Base-by-base conservation (phyloP, 1,139 yeast species). In the Yarrowia galli region DNA sequence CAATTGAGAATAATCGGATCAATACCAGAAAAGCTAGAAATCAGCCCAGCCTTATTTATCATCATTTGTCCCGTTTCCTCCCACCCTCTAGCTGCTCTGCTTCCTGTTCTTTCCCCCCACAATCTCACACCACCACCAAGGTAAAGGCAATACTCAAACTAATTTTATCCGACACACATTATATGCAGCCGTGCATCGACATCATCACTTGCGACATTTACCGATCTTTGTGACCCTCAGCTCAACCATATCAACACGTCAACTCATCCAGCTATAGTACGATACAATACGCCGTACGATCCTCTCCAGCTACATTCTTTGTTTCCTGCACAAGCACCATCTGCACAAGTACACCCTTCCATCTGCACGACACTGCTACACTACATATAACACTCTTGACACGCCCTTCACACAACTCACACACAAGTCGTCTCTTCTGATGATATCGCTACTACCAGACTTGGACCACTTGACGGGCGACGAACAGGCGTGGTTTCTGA, bases 401-500 rank as follows among this genome's bases (percentile, higher is more conserved):
- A 3, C 42, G 4, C n/a, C 16, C 42, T 7, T 8, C 16, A 8
- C n/a, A 43, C 48, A 12, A 28, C 53, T 16, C 36, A 49, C 54
- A 49, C 28, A n/a, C 22, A 28, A 28, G 43, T 20, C 16, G 20
- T 8, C 22, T 18, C 38, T 8, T 25, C 22, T 22, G 18, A 58
- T 58, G 64, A 32, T 43, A 16, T 58, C 49, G 10, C 64, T 58
- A 32, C 64, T 58, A 3, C 64, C 64, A 15, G 51, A 58, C 42
- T 20, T 58, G 42, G 64, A 61, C 36, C 70, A 67, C 15, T 40
- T 71, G 16, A 67, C 73, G 13, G 67, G 69, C 35, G 74, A 75
- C 53, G 71, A 79, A 68, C 78, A 81, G 73, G 89, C 91, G 1
- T 87, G 91, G 90, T 64, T 81, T 4, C 78, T 88, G 61, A 87